These are phyloP conservation scores for Meripilus lineatus DNA, from an alignment of 1,284 basidiomycete species.

Conservation along the genomic window DNA sequence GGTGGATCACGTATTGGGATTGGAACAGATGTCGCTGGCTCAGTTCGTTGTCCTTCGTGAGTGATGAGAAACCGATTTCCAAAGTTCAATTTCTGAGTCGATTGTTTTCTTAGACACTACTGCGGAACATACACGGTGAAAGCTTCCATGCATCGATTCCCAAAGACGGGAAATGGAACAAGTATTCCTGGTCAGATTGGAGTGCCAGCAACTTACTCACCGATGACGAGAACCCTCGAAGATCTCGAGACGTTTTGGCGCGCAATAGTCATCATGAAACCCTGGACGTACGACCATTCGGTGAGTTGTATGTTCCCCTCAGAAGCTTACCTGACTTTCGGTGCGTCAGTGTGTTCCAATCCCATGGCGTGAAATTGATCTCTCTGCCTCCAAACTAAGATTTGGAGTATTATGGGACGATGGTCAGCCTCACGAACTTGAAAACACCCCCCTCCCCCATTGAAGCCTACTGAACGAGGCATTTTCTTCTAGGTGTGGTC, in stretches of 20 bases:
- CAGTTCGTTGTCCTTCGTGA: slow-evolving; percentile 69
- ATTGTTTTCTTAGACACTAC: slow-evolving; percentile 20
- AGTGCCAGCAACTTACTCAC: slow-evolving; percentile 27
- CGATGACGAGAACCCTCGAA: slow-evolving; percentile 28
- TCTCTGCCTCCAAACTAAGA: slow-evolving; percentile 30
- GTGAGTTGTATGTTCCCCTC: slow-evolving; percentile 27
- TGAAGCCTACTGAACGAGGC: neutral
- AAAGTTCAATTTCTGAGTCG: neutral
- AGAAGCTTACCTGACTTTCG: neutral
- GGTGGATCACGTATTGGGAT: slow-evolving; percentile 71
- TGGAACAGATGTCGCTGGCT: slow-evolving; percentile 71
- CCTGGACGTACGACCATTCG: slow-evolving; percentile 58
- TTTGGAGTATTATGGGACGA: slow-evolving; percentile 56
- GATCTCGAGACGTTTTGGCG: slow-evolving; percentile 29
- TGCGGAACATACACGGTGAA: slow-evolving; percentile 29
- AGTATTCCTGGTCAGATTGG: slow-evolving; percentile 54
- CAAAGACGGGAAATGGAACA: slow-evolving; percentile 42
- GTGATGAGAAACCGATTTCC: slow-evolving; percentile 67
- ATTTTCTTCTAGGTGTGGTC: slow-evolving; percentile 30
- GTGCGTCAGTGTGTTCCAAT: slow-evolving; percentile 41
- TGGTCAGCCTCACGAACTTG: slow-evolving; percentile 23
- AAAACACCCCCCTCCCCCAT: neutral
- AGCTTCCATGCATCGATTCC: slow-evolving; percentile 41
- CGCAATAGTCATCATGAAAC: slow-evolving; percentile 50
- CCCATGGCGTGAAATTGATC: slow-evolving; percentile 48